Evolutionary conservation across 2,329 filamentous ascomycete genomes (phyloP), one percentile per base, ranked within the genome.

Genomic region (Fusarium sp.): DNA sequence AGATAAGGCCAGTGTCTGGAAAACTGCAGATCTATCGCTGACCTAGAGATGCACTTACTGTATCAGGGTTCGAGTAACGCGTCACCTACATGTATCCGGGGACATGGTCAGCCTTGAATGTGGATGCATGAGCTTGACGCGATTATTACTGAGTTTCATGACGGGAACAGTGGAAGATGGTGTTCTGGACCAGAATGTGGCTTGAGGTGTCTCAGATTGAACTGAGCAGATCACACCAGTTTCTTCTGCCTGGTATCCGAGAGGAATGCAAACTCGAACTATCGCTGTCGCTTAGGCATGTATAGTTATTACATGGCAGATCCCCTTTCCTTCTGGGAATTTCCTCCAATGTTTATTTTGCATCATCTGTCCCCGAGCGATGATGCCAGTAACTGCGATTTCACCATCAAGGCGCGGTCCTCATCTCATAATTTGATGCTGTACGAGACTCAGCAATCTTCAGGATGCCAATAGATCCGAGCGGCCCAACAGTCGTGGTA

Each of bases 391-490:
- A 6, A 15, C 22, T 9, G 22, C 18, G 13, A 18, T 6, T 24
- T 22, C 15, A 41, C 10, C 18, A n/a, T 44, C 22, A 45, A 56
- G 30, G 7, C 10, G n/a, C 12, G 7, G 22, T 13, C 30, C 14
- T 30, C 15, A 6, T 24, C 16, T 28, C 10, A 10, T 22, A 13
- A 20, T 14, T 42, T 26, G 24, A 12, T 7, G 8, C 6, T 22
- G 4, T 22, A 20, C 8, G 16, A 18, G 7, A 28, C 13, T 42
- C 16, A 1, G 18, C 24, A 63, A 18, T 28, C 33, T 12, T 4
- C 31, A 26, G 38, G 5, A 69, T 64, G 65, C 35, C 53, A 62
- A 20, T 45, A 14, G 38, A 68, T 26, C 65, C 64, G 20, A 31
- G n/a, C 9, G 65, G 64, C 2, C 14, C 16, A 16, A 68, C 38